phyloP scores from a whole-genome alignment of 345 rosid genomes.

The Carallia pectinifolia region DNA sequence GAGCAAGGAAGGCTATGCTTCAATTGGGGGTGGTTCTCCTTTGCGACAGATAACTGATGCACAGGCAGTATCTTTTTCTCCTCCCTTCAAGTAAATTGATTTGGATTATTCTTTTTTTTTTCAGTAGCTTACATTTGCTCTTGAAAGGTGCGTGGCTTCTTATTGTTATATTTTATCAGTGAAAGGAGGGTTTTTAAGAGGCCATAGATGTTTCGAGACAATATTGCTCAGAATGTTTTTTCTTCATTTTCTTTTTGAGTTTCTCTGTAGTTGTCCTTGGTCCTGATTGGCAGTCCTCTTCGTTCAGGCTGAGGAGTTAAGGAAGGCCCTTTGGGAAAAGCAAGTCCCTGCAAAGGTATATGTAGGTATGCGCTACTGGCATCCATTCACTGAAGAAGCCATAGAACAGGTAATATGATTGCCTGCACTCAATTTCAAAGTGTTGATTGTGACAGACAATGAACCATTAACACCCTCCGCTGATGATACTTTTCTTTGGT shows the following conservation, averaged over 20 bases:
- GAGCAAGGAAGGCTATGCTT: slow-evolving; percentile 98
- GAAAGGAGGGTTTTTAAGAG: too few species aligned
- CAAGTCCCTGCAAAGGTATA: slow-evolving; percentile 86
- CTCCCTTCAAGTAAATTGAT: neutral
- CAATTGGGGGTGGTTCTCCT: slow-evolving; percentile 98
- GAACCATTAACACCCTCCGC: neutral
- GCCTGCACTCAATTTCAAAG: neutral
- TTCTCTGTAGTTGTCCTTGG: slow-evolving; percentile 3
- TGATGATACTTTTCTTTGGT: neutral
- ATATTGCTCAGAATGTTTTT: neutral
- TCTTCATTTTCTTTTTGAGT: neutral
- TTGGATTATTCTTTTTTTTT: neutral
- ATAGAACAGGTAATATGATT: slow-evolving; percentile 70
- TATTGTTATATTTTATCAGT: neutral
- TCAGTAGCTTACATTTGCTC: neutral
- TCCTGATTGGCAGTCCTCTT: slow-evolving; percentile 10
- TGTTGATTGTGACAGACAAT: neutral
- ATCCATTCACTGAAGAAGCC: slow-evolving; percentile 98
- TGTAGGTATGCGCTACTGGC: slow-evolving; percentile 99
- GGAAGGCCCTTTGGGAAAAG: slow-evolving; percentile 80
- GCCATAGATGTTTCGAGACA: neutral
- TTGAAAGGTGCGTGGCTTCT: neutral
- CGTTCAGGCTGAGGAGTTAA: slow-evolving; percentile 82
- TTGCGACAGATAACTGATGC: slow-evolving; percentile 88
- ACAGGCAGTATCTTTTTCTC: slow-evolving; percentile 46